Base-by-base conservation (phyloP, 371 early-diverging fungal genomes). In the Scutellospora calospora region DNA sequence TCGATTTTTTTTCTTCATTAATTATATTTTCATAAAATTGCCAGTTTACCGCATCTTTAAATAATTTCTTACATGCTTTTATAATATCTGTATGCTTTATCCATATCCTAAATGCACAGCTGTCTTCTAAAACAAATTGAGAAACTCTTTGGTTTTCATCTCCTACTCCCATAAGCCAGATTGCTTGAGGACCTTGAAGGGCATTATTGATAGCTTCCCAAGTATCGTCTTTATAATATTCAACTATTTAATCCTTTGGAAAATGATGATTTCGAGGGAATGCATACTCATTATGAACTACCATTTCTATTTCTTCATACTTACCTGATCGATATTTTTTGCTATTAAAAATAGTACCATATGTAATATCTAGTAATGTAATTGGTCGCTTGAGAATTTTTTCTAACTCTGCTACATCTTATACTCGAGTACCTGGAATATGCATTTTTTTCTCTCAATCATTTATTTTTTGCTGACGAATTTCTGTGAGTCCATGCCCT, bases 51-150 rank as follows among this genome's bases (percentile, higher is more conserved):
- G 73, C 73, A 73, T 73, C 52, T 6, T 73, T 18, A 49, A 73
- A 20, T 54, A 73, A 73, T 73, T 73, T 5, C 14, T 49, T 49
- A 49, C 51, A 49, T 49, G 51, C 5, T 49, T 49, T 14, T 49
- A 49, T 49, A 49, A 49, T 49, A 9, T 49, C 51, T 49, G 51
- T 49, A 49, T 49, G 5, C 51, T 71, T 71, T 22, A 22, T 71
- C 49, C 49, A 72, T 72, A 49, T 72, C 12, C 72, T 72, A 51
- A 72, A 72, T 72, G 52, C 45, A 29, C 72, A 20, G 45, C 72
- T 49, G 45, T 72, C 72, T 72, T 72, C 72, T 51, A 72, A 22
- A 51, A 72, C 22, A 72, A 72, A 72, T 11, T 72, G 72, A 3
- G 52, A 52, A 22, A 72, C 3, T 38, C 1, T 38, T 38, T 38